phyloP scores from a whole-genome alignment of 805 yeast species.

The Komagataella ulmi region DNA sequence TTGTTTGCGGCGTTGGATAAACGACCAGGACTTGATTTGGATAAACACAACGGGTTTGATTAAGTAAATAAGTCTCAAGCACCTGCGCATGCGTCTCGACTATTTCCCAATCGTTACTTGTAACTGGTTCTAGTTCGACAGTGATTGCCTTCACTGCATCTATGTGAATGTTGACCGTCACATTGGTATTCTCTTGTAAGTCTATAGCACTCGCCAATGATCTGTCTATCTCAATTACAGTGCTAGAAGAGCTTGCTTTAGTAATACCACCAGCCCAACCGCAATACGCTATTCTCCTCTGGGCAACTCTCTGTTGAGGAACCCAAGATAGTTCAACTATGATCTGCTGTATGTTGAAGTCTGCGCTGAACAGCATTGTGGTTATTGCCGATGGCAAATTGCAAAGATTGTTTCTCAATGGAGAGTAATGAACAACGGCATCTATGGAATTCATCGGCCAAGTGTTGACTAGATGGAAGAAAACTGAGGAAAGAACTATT shows the following conservation, averaged over 20 bases:
- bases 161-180: constrained; percentile 32
- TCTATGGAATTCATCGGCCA: constrained; percentile 3
- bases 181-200: constrained; percentile 26
- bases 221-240: constrained; percentile 50
- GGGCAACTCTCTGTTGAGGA: neutral
- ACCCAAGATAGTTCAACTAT: neutral
- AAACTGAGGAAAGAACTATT: neutral
- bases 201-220: constrained; percentile 40
- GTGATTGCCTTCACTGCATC: constrained; percentile 35
- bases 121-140: constrained; percentile 66
- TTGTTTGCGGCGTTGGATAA: constrained; percentile 49
- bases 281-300: neutral
- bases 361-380: neutral
- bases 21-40: constrained; percentile 47
- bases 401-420: neutral
- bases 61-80: constrained; percentile 60
- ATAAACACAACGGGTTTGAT: constrained; percentile 70
- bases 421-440: constrained; percentile 1
- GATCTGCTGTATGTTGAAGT: constrained; percentile 1
- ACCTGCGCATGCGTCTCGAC: constrained; percentile 71
- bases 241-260: neutral
- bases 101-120: constrained; percentile 80
- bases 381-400: neutral
- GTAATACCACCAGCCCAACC: constrained; percentile 1
- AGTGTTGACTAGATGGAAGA: neutral